Evolutionary conservation across 2,329 filamentous ascomycete species (phyloP).

Genomic region (Beauveria sp.): DNA sequence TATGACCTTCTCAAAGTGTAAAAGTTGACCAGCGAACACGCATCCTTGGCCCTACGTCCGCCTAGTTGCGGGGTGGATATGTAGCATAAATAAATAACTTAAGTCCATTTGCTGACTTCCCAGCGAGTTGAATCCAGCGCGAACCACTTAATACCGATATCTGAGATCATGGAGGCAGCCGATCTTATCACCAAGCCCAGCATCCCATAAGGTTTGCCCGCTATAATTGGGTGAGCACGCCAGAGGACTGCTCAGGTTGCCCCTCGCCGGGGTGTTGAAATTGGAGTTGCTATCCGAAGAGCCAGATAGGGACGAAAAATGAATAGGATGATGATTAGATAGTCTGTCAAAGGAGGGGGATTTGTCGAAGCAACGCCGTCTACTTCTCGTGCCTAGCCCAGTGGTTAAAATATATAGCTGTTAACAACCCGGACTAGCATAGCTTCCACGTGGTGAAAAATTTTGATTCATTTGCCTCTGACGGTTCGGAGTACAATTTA

Average conservation of each 20-base stretch:
- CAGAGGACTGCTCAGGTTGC: no score
- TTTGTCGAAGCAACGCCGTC: background rate
- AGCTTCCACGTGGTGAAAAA: no score
- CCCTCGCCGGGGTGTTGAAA: no score
- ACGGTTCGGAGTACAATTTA: background rate
- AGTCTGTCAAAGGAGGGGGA: background rate
- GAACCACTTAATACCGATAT: no score
- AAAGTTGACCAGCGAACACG: background rate
- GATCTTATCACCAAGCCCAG: no score
- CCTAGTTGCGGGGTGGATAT: background rate
- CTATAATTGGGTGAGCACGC: no score
- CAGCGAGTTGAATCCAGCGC: no score
- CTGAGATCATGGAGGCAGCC: no score
- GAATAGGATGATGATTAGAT: background rate
- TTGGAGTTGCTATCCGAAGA: background rate
- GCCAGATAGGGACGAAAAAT: background rate
- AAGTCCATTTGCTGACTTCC: no score
- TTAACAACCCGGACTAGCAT: background rate
- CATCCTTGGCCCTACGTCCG: background rate
- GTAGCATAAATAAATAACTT: background rate
- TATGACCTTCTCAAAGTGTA: slow-evolving; percentile 43
- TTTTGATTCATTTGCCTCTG: no score
- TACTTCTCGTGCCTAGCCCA: background rate
- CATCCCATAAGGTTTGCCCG: no score
- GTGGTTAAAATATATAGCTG: background rate